phyloP scores from a whole-genome alignment of 306 rosid species.

The Adenanthera pavonina region DNA sequence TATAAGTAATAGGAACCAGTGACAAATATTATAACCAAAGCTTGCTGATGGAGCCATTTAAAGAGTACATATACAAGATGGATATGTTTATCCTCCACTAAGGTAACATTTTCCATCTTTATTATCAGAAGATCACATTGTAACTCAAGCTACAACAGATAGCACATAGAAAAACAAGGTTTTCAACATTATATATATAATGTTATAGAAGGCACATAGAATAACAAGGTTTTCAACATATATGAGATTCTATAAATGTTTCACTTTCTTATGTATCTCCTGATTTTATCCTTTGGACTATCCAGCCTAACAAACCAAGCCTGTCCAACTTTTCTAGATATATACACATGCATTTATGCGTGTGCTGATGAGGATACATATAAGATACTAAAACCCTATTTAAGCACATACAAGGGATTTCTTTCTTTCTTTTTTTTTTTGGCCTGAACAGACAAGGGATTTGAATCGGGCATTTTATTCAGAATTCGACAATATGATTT shows the following conservation, averaged over 20 bases:
- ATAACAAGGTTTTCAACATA: too few species aligned
- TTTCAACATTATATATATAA: too few species aligned
- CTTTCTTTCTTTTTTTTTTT: too few species aligned
- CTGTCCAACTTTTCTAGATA: background rate
- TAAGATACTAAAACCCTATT: background rate
- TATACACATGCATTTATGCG: background rate
- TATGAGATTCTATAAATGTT: background rate
- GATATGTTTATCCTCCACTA: background rate
- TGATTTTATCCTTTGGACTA: constrained; percentile 5
- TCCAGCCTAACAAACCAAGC: background rate
- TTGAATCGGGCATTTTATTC: constrained; percentile 3
- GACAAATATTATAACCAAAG: constrained; percentile 5
- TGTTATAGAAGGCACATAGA: background rate
- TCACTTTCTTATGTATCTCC: background rate
- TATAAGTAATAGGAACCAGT: constrained; percentile 15
- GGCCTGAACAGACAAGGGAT: background rate
- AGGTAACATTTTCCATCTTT: constrained; percentile 9
- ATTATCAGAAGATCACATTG: background rate
- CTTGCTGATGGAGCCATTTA: constrained; percentile 25
- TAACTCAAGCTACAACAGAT: background rate
- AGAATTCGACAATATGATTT: background rate
- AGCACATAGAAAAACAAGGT: background rate
- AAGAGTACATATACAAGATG: background rate
- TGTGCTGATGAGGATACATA: background rate
- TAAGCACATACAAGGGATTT: background rate